Evolutionary conservation across 441 rosid genomes (phyloP), one percentile per base, ranked within the genome.

Genomic region (Populus hybrid): DNA sequence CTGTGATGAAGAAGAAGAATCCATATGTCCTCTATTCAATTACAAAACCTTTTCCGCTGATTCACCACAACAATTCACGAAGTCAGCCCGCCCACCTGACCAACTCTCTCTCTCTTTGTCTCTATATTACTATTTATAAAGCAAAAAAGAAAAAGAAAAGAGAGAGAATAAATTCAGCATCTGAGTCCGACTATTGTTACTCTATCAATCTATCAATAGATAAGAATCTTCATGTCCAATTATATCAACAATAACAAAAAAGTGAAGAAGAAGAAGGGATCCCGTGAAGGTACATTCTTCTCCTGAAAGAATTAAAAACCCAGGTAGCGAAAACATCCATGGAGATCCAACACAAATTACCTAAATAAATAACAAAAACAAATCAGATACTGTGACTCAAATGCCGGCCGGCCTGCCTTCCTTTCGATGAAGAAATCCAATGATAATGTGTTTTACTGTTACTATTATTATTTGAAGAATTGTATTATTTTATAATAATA

Each of bases 1-100:
- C 86, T 85, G 91, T 40, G 67, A 64, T 65, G 82, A 80, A 31
- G 94, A 88, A 72, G 82, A 80, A 31, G 94, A 88, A 72, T 93
- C 98, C 94, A 91, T 92, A 28, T 6, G 9, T 61, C 56, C 56
- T 45, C 2, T 12, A 14, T 61, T 53, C 73, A 11, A 36, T 24
- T 74, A 20, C 29, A 20, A 21, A 38, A 28, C 6, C 71, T n/a
- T 71, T 42, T 23, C 31, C 76, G 11, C 76, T 53, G 59, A 42
- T 7, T 69, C 74, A 10, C 36, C 20, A 1, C 64, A 42, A 14
- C 20, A 40, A 11, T 23, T 21, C 65, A 63, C 28, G 3, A 10
- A 40, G 50, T 63, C 65, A 3, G 14, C 23, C 65, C 10, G 26
- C 28, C 24, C 28, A 23, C 65, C 65, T 61, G 65, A 21, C 26